Evolutionary conservation across 2,329 filamentous ascomycete genomes (phyloP).

Genomic region (Teratosphaeria destructans): DNA sequence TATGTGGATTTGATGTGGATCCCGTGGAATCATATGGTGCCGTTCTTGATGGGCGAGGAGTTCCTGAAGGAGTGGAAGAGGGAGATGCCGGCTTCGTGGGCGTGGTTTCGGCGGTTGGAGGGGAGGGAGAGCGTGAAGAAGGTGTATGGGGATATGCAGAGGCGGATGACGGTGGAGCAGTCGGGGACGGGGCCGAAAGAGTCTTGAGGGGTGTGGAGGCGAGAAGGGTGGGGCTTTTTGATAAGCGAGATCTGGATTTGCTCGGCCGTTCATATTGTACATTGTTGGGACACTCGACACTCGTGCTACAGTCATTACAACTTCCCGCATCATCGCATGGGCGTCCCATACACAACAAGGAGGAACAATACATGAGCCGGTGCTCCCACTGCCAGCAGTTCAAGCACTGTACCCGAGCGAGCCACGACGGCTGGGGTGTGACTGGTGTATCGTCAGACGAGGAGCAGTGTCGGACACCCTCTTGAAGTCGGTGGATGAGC

Average conservation of each 20-base stretch:
- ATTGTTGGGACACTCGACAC: not conserved
- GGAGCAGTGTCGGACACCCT: no score
- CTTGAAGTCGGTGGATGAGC: not conserved
- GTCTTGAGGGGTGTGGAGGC: no score
- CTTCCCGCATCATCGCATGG: not conserved
- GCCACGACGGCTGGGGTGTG: not conserved
- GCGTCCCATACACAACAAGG: not conserved
- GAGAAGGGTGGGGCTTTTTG: not conserved
- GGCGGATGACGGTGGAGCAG: not conserved
- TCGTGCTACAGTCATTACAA: not conserved
- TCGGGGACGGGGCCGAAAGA: not conserved
- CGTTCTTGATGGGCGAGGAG: not conserved
- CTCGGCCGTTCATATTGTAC: not conserved
- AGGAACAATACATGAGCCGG: not conserved
- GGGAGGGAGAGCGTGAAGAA: slow-evolving; percentile 1
- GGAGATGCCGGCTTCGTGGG: not conserved
- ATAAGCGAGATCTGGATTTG: not conserved
- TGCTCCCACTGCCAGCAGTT: not conserved
- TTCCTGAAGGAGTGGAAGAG: not conserved
- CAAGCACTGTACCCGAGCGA: not conserved
- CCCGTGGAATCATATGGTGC: slow-evolving; percentile 21
- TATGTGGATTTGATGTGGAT: slow-evolving; percentile 34
- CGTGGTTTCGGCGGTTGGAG: slow-evolving; percentile 1
- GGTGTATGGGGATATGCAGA: not conserved
- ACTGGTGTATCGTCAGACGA: not conserved